Evolutionary conservation across 331 rosid species (phyloP).

Genomic region (Acacia pycnantha): DNA sequence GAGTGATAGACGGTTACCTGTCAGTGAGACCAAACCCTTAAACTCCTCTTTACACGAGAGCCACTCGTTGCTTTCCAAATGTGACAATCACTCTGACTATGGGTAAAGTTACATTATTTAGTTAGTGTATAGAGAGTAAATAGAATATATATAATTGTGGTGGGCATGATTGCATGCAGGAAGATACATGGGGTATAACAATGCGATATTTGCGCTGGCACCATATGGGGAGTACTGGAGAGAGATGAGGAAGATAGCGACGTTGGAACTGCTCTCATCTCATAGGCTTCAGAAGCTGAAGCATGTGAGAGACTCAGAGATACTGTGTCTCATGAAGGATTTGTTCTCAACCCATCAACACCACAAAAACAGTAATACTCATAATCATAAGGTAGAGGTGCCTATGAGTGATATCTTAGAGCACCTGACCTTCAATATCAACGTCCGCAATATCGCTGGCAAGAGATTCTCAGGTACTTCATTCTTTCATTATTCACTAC

Average conservation of each 20-base stretch:
- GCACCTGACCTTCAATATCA: slow-evolving; percentile 47
- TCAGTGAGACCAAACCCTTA: too few relatives aligned
- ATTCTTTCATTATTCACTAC: neutral
- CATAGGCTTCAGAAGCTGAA: slow-evolving; percentile 40
- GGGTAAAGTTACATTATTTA: too few relatives aligned
- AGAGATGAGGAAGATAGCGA: slow-evolving; percentile 48
- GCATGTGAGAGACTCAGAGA: slow-evolving; percentile 43
- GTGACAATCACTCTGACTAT: too few relatives aligned
- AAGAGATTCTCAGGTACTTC: slow-evolving; percentile 44
- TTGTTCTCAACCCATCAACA: slow-evolving; percentile 20
- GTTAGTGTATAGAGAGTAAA: too few relatives aligned
- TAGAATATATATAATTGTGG: neutral
- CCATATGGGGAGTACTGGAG: slow-evolving; percentile 73
- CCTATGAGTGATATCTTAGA: slow-evolving; percentile 44
- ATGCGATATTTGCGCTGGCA: slow-evolving; percentile 48
- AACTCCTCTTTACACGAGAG: too few relatives aligned
- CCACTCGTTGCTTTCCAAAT: too few relatives aligned
- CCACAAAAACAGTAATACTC: neutral
- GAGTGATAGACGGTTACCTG: too few relatives aligned
- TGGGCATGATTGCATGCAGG: neutral
- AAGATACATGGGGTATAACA: slow-evolving; percentile 47
- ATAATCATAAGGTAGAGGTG: neutral
- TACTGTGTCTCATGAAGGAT: slow-evolving; percentile 38
- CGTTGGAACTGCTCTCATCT: slow-evolving; percentile 51
- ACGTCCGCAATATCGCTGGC: slow-evolving; percentile 44